Conservation (phyloP, 164 flowering plant species). For the Aristolochia fimbriata region DNA sequence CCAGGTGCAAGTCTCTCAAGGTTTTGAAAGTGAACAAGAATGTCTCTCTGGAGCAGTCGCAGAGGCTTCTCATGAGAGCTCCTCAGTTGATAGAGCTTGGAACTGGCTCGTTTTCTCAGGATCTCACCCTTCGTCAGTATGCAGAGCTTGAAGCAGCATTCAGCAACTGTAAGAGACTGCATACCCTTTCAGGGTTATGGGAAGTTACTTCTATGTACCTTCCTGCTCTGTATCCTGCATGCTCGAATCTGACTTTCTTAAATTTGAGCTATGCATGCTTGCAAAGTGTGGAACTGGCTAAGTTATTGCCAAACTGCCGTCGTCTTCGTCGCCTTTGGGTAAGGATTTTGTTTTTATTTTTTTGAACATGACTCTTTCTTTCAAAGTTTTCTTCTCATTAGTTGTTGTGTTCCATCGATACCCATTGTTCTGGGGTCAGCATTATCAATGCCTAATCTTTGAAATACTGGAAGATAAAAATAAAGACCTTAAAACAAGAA, state of each 20-base stretch:
- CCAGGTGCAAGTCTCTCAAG: conserved; percentile 55
- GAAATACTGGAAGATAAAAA: no score
- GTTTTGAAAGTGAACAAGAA: conserved; percentile 50
- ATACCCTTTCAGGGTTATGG: conserved; percentile 63
- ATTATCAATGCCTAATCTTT: no score
- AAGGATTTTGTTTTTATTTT: conserved; percentile 3
- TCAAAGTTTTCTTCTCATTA: no score
- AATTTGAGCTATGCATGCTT: conserved; percentile 57
- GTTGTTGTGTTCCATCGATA: no score
- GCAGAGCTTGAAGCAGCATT: conserved; percentile 41
- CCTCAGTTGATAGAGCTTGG: conserved; percentile 64
- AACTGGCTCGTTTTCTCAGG: conserved; percentile 57
- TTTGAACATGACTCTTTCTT: no score
- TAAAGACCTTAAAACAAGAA: no score
- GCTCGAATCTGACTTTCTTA: conserved; percentile 50
- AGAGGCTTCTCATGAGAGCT: conserved; percentile 41
- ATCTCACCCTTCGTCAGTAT: conserved; percentile 27
- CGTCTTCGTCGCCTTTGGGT: conserved; percentile 28
- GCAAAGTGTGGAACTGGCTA: conserved; percentile 40
- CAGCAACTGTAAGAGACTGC: conserved; percentile 36
- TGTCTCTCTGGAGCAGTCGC: conserved; percentile 44
- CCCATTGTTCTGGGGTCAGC: no score
- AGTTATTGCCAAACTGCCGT: conserved; percentile 22
- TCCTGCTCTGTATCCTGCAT: conserved; percentile 46
- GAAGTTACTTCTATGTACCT: conserved; percentile 42